A percentile compares a stretch with the other conserved stretches of the same genome.
These are phyloP conservation scores for Scytalidium lignicola DNA, from an alignment of 2,329 filamentous ascomycete species.

Conservation along the genomic window DNA sequence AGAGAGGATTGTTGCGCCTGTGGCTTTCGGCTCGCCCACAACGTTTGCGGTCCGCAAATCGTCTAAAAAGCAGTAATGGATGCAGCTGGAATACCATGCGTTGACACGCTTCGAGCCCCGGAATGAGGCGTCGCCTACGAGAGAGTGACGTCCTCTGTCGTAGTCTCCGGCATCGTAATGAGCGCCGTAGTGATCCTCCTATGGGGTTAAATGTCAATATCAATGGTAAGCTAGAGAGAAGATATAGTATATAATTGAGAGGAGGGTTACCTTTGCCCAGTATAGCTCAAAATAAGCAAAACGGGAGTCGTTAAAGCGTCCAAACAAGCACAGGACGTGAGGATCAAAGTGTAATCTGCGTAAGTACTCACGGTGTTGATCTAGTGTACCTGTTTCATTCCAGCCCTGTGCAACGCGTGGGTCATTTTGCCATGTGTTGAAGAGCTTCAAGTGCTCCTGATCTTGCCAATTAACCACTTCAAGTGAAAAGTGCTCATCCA, in stretches of 20 bases:
- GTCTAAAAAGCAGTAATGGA: conserved; percentile 59
- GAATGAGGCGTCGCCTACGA: conserved; percentile 53
- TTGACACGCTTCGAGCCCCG: conserved; percentile 55
- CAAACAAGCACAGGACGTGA: conserved; percentile 66
- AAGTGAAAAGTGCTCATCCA: conserved; percentile 73
- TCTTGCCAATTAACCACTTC: conserved; percentile 65
- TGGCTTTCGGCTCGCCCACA: conserved; percentile 68
- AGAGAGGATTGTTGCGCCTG: conserved; percentile 59
- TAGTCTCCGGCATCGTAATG: conserved; percentile 51
- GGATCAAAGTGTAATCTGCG: conserved; percentile 62
- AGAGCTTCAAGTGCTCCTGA: conserved; percentile 59
- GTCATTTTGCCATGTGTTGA: conserved; percentile 80
- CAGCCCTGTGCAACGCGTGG: conserved; percentile 74
- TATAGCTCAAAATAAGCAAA: conserved; percentile 81
- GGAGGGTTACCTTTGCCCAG: conserved; percentile 57
- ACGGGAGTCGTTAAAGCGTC: conserved; percentile 62
- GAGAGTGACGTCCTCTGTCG: conserved; percentile 55
- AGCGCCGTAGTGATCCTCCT: conserved; percentile 56
- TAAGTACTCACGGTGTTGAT: conserved; percentile 70
- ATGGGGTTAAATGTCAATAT: conserved; percentile 1
- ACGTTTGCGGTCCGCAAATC: conserved; percentile 52
- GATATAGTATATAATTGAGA: conserved; percentile 4
- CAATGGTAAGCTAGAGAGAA: neutral
- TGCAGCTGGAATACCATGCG: conserved; percentile 57
- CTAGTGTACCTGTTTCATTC: conserved; percentile 73